These are phyloP conservation scores for Castanospermum australe DNA, from an alignment of 306 rosid species.

Conservation along the genomic window DNA sequence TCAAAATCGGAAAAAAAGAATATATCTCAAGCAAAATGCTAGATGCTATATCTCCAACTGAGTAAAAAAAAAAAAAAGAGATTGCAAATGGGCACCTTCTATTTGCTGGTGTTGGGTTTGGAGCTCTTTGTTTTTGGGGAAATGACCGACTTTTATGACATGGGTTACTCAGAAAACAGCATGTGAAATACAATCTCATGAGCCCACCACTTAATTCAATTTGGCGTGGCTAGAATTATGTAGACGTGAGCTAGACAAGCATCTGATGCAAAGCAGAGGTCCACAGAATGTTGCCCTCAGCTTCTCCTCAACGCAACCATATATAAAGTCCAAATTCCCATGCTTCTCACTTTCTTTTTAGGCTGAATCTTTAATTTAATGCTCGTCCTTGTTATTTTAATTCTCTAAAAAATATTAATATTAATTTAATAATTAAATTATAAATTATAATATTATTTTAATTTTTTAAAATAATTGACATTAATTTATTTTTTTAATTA, in stretches of 20 bases:
- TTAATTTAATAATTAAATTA: too few relatives aligned
- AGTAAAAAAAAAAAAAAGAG: not conserved
- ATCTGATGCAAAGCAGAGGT: conserved; percentile 4
- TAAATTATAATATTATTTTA: too few relatives aligned
- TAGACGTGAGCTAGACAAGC: not conserved
- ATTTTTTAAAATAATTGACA: too few relatives aligned
- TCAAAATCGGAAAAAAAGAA: not conserved
- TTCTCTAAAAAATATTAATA: too few relatives aligned
- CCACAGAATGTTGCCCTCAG: not conserved
- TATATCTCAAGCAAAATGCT: too few relatives aligned
- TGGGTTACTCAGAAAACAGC: not conserved
- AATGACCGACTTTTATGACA: not conserved
- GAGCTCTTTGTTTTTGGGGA: not conserved
- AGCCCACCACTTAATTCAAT: not conserved
- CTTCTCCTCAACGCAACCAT: conserved; percentile 25
- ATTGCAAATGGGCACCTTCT: not conserved
- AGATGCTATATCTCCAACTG: not conserved
- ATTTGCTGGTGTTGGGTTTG: too few relatives aligned
- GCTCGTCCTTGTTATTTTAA: too few relatives aligned
- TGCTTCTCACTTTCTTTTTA: not conserved
- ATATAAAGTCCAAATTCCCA: not conserved
- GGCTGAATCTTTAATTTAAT: too few relatives aligned
- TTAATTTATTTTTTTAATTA: too few relatives aligned
- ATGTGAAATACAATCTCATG: not conserved
- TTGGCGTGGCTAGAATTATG: not conserved